Conservation (phyloP, 345 rosid genomes). For the Durio zibethinus region DNA sequence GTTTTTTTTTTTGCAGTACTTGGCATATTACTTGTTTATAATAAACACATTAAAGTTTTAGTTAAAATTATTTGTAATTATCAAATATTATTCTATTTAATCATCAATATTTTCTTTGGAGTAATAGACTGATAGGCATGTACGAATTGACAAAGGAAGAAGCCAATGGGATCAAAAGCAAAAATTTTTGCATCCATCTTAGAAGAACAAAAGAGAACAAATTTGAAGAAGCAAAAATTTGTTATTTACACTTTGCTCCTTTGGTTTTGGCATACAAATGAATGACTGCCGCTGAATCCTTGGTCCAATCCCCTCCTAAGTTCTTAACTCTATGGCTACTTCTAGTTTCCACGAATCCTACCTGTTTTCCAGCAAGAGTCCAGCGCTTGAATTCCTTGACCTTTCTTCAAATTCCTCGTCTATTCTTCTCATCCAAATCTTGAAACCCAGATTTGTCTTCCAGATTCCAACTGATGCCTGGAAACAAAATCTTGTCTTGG, state of each 20-base stretch:
- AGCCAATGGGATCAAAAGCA: neutral
- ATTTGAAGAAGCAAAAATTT: neutral
- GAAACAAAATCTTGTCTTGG: neutral
- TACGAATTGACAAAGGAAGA: neutral
- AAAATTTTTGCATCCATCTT: neutral
- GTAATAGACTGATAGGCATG: neutral
- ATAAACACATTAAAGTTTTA: no score
- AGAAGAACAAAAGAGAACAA: neutral
- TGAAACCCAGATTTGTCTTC: neutral
- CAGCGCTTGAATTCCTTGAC: neutral
- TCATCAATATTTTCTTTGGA: neutral
- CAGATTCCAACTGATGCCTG: neutral
- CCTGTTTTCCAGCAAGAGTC: neutral
- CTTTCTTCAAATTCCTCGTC: neutral
- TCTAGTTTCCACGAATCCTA: neutral
- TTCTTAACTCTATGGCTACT: neutral
- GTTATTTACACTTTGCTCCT: slow-evolving; percentile 2
- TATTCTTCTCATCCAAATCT: neutral
- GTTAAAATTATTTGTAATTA: no score
- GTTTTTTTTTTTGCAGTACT: no score
- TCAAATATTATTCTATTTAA: no score
- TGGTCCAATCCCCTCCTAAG: neutral
- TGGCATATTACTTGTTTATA: no score
- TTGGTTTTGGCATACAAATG: neutral
- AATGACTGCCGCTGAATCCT: neutral